A percentile compares a stretch with the other conserved stretches of the same genome.
phyloP scores from a whole-genome alignment of 148 eudicot genomes.

The Hydrangea macrophylla region DNA sequence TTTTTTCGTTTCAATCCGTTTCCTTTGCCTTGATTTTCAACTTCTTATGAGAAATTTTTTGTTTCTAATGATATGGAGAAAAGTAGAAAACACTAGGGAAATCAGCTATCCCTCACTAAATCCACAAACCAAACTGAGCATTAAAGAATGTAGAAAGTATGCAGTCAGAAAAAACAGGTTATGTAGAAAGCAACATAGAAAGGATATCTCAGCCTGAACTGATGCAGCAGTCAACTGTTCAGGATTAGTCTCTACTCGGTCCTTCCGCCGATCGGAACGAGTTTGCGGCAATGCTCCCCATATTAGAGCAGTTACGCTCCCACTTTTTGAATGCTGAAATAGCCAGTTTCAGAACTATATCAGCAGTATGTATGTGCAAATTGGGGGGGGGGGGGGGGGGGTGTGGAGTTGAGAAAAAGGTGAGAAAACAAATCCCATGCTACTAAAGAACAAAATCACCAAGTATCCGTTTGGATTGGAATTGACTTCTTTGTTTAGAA shows the following conservation, averaged over 20 bases:
- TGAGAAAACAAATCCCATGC: neutral
- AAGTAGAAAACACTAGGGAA: too few relatives aligned
- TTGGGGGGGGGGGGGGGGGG: too few relatives aligned
- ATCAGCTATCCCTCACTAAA: too few relatives aligned
- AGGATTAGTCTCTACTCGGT: slow-evolving; percentile 97
- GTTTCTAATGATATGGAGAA: too few relatives aligned
- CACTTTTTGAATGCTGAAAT: slow-evolving; percentile 63
- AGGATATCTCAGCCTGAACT: slow-evolving; percentile 97
- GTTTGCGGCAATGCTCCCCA: slow-evolving; percentile 99
- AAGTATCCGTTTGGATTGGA: too few relatives aligned
- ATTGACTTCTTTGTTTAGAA: too few relatives aligned
- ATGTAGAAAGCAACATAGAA: slow-evolving; percentile 17
- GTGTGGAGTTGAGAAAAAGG: too few relatives aligned
- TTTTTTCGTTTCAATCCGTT: too few relatives aligned
- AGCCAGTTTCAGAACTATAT: slow-evolving; percentile 3
- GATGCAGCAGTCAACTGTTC: slow-evolving; percentile 99
- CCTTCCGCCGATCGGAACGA: slow-evolving; percentile 89
- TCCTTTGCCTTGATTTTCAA: too few relatives aligned
- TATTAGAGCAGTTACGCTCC: slow-evolving; percentile 73
- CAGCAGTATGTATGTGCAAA: neutral
- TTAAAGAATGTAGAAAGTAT: neutral
- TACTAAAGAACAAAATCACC: neutral
- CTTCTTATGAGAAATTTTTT: too few relatives aligned
- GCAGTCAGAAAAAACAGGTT: neutral
- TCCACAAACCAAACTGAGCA: too few relatives aligned